Conservation (phyloP, 495 filamentous ascomycete genomes). For the Podospora comata region DNA sequence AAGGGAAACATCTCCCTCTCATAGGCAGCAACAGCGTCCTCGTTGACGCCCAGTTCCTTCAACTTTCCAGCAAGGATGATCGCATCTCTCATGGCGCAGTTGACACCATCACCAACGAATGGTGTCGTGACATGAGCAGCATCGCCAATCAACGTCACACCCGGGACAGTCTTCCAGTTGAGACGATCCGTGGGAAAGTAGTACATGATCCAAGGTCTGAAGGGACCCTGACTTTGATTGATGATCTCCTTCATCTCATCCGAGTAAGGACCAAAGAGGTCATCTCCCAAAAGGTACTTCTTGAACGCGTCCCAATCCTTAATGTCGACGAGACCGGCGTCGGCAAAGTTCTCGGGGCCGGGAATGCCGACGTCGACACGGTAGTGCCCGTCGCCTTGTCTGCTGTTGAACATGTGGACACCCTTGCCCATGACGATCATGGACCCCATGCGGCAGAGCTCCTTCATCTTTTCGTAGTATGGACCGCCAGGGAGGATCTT, state of each 20-base stretch:
- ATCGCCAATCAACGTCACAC: conserved; percentile 56
- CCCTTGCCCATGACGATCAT: conserved; percentile 24
- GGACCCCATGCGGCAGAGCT: conserved; percentile 6
- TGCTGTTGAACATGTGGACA: conserved; percentile 22
- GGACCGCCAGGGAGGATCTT: too few species aligned
- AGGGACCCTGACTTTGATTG: conserved; percentile 28
- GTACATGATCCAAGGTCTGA: conserved; percentile 34
- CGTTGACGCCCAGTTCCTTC: too few species aligned
- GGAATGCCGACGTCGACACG: conserved; percentile 29
- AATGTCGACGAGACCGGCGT: neutral
- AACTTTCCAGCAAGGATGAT: conserved; percentile 15
- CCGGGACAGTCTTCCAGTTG: conserved; percentile 30
- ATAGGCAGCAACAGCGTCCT: conserved; percentile 19
- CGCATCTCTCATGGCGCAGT: conserved; percentile 34
- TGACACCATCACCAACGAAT: conserved; percentile 35
- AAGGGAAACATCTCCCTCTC: neutral
- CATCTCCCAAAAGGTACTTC: too few species aligned
- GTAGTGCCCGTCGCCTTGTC: conserved; percentile 32
- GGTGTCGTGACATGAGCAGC: conserved; percentile 50
- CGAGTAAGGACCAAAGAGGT: conserved; percentile 18
- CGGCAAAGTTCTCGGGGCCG: conserved; percentile 22
- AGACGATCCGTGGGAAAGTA: conserved; percentile 21
- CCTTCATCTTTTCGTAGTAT: too few species aligned
- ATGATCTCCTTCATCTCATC: conserved; percentile 28
- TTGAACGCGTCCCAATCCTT: too few species aligned